These are phyloP conservation scores for Tylopilus rubrobrunneus DNA, from an alignment of 768 basidiomycete genomes.

Conservation along the genomic window DNA sequence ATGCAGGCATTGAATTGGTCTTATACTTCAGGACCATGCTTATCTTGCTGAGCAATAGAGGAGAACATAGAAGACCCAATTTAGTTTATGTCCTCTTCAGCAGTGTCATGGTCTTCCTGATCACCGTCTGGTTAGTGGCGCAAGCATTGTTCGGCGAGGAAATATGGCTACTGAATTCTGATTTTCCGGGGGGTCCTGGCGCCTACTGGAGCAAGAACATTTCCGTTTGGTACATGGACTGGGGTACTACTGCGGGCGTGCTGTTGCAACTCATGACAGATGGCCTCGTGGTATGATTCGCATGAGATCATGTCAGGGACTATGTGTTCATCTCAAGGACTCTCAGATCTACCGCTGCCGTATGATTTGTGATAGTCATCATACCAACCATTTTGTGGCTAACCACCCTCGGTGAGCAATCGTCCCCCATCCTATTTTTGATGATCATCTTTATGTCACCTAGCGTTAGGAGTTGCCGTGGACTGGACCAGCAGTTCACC, in stretches of 20 bases:
- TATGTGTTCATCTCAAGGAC: background rate
- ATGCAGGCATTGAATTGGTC: slow-evolving; percentile 19
- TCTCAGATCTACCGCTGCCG: too few species aligned
- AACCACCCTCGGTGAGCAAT: slow-evolving; percentile 16
- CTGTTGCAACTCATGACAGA: slow-evolving; percentile 34
- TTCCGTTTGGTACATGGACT: slow-evolving; percentile 25
- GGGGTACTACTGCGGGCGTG: slow-evolving; percentile 23
- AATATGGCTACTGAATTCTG: slow-evolving; percentile 34
- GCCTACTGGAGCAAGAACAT: slow-evolving; percentile 28
- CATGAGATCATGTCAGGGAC: background rate
- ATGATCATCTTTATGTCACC: background rate
- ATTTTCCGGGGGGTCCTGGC: slow-evolving; percentile 33
- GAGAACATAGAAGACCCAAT: slow-evolving; percentile 4
- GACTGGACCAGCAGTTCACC: background rate
- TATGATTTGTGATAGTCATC: background rate
- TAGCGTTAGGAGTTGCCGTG: background rate
- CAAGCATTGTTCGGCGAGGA: slow-evolving; percentile 23
- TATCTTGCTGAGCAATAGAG: slow-evolving; percentile 6
- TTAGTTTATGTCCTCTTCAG: slow-evolving; percentile 23
- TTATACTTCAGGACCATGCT: slow-evolving; percentile 23
- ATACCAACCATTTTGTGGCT: slow-evolving; percentile 22
- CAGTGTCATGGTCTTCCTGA: slow-evolving; percentile 16
- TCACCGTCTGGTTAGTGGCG: slow-evolving; percentile 6
- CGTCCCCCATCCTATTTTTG: too few species aligned
- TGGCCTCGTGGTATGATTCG: slow-evolving; percentile 20